Percentiles rank a stretch among this genome's conserved stretches.
These are phyloP conservation scores for Groenewaldozyma auringiensis DNA, from an alignment of 1,139 yeast species.

Conservation along the genomic window DNA sequence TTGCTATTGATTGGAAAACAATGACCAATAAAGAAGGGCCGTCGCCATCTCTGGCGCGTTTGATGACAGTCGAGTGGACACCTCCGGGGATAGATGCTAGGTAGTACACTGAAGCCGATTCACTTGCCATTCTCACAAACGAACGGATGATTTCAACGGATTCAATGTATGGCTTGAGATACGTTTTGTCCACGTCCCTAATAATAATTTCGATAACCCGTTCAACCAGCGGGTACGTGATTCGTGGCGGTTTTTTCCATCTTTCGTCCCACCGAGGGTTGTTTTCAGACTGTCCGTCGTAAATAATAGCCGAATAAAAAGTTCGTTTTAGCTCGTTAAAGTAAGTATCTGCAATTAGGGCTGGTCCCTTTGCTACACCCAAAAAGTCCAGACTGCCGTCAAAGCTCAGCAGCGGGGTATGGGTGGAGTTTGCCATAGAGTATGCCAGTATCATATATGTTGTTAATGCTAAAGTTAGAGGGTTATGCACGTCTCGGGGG, in stretches of 20 bases:
- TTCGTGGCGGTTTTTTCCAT: background rate
- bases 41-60: background rate
- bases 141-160: background rate
- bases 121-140: background rate
- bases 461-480: constrained; percentile 3
- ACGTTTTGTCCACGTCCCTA: background rate
- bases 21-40: background rate
- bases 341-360: background rate
- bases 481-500: background rate
- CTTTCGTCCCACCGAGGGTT: background rate
- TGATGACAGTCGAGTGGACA: background rate
- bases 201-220: background rate
- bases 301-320: background rate
- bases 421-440: background rate
- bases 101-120: background rate
- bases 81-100: background rate
- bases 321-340: background rate
- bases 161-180: background rate
- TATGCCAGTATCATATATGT: background rate
- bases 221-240: background rate
- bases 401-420: background rate
- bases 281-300: background rate
- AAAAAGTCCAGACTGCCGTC: constrained; percentile 3
- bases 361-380: constrained; percentile 2
- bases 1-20: background rate